Conservation (phyloP, 139 green algal species). For the Pseudopediastrum boryanum region DNA sequence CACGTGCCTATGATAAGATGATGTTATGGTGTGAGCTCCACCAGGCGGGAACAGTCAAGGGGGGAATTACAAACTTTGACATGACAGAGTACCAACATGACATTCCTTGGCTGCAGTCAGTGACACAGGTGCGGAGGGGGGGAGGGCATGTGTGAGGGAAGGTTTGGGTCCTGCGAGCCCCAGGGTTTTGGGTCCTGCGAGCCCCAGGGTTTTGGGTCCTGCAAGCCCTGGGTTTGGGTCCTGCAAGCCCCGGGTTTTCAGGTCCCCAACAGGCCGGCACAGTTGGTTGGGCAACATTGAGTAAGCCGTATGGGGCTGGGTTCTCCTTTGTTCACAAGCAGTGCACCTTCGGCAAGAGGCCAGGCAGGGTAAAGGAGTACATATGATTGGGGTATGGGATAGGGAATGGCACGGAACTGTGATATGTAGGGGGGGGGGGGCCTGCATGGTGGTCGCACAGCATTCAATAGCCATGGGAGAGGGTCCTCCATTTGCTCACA, state of each 20-base stretch:
- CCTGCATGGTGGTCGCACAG: too few species aligned
- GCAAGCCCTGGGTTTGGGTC: not conserved
- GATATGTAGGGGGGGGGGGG: too few species aligned
- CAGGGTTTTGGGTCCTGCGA: not conserved
- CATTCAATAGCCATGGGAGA: too few species aligned
- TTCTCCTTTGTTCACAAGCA: not conserved
- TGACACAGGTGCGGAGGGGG: slow-evolving; percentile 66
- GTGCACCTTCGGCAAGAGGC: too few species aligned
- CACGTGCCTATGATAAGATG: slow-evolving; percentile 92
- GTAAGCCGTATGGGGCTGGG: not conserved
- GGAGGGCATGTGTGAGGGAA: not conserved
- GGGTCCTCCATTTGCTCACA: too few species aligned
- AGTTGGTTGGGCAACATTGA: not conserved
- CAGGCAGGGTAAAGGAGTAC: too few species aligned
- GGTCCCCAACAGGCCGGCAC: too few species aligned
- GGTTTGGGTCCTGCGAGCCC: not conserved
- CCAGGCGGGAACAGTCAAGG: slow-evolving; percentile 67
- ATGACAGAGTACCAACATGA: slow-evolving; percentile 80
- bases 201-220: not conserved
- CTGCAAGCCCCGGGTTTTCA: not conserved
- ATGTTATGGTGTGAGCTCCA: slow-evolving; percentile 93
- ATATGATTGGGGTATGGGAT: too few species aligned
- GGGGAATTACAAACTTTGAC: slow-evolving; percentile 89
- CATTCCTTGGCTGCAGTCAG: slow-evolving; percentile 67
- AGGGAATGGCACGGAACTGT: too few species aligned